Evolutionary conservation across 1,284 basidiomycete genomes (phyloP).

Genomic region (Cutaneotrichosporon mucoides): DNA sequence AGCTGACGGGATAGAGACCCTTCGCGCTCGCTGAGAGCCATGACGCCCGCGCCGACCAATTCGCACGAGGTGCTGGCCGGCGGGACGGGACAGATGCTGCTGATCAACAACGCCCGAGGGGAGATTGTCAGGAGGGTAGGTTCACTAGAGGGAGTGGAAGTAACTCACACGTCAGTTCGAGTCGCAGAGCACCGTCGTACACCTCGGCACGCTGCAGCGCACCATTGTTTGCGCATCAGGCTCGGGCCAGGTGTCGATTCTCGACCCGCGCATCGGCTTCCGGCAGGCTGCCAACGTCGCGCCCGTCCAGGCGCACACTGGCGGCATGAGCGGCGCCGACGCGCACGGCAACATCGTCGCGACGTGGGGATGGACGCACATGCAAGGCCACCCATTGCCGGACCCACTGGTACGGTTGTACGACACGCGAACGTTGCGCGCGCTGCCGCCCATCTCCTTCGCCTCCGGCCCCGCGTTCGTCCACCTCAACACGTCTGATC

Average conservation of each 20-base stretch:
- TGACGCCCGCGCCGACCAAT: slow-evolving; percentile 49
- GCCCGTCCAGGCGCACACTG: slow-evolving; percentile 69
- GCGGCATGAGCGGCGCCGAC: slow-evolving; percentile 78
- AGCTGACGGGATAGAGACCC: slow-evolving; percentile 30
- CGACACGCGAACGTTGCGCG: slow-evolving; percentile 75
- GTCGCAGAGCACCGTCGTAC: slow-evolving; percentile 35
- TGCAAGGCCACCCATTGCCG: slow-evolving; percentile 83
- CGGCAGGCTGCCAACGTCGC: slow-evolving; percentile 52
- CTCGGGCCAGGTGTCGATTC: slow-evolving; percentile 76
- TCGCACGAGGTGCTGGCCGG: slow-evolving; percentile 61
- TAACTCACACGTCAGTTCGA: slow-evolving; percentile 29
- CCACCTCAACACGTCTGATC: slow-evolving; percentile 71
- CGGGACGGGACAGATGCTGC: slow-evolving; percentile 56
- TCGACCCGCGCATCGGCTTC: slow-evolving; percentile 68
- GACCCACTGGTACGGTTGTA: slow-evolving; percentile 92
- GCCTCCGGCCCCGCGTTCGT: slow-evolving; percentile 83
- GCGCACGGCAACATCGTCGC: slow-evolving; percentile 70
- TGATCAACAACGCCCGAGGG: slow-evolving; percentile 73
- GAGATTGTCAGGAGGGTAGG: slow-evolving; percentile 59
- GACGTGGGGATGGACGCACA: slow-evolving; percentile 79
- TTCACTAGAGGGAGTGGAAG: no score
- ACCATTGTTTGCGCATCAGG: slow-evolving; percentile 67
- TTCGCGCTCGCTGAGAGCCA: slow-evolving; percentile 41
- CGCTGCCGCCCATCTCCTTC: slow-evolving; percentile 77
- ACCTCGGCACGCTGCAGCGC: slow-evolving; percentile 39